Conservation (phyloP, 2,329 filamentous ascomycete genomes). For the Elsinoe ampelina region DNA sequence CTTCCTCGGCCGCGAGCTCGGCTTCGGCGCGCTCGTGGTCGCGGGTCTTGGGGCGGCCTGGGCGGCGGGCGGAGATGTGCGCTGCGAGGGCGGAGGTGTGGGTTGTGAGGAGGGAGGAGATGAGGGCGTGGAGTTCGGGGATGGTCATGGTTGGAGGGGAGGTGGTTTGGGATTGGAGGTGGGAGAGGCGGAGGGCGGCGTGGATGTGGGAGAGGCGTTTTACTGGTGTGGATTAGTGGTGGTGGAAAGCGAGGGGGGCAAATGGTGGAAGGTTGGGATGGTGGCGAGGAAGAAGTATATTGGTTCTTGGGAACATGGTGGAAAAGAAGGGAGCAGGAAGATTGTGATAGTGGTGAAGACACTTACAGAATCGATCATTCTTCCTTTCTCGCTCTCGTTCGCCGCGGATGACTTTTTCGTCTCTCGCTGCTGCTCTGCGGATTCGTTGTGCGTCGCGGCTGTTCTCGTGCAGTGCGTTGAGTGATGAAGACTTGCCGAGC, state of each 20-base stretch:
- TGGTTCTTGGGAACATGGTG: too few species aligned
- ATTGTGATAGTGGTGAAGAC: not conserved
- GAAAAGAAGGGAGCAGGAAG: too few species aligned
- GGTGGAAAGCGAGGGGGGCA: not conserved
- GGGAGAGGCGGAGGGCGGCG: slow-evolving; percentile 14
- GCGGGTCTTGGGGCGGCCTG: slow-evolving; percentile 68
- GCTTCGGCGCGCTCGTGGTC: slow-evolving; percentile 69
- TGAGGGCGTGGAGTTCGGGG: slow-evolving; percentile 41
- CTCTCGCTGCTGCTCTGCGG: slow-evolving; percentile 67
- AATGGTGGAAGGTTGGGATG: slow-evolving; percentile 13
- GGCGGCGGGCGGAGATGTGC: slow-evolving; percentile 59
- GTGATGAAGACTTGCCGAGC: slow-evolving; percentile 49
- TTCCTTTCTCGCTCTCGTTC: slow-evolving; percentile 60
- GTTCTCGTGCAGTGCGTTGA: slow-evolving; percentile 73
- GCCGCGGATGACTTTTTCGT: slow-evolving; percentile 70
- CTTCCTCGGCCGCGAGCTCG: slow-evolving; percentile 59
- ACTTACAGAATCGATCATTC: slow-evolving; percentile 63
- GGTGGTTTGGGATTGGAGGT: not conserved
- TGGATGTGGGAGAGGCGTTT: slow-evolving; percentile 64
- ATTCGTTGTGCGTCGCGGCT: slow-evolving; percentile 78
- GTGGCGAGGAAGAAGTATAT: not conserved
- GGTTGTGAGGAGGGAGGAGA: slow-evolving; percentile 45
- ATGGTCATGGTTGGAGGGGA: slow-evolving; percentile 11
- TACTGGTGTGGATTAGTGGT: slow-evolving; percentile 37
- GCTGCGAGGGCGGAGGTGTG: slow-evolving; percentile 60